These are phyloP conservation scores for Boletus subcaerulescens DNA, from an alignment of 768 basidiomycete genomes.

Conservation along the genomic window DNA sequence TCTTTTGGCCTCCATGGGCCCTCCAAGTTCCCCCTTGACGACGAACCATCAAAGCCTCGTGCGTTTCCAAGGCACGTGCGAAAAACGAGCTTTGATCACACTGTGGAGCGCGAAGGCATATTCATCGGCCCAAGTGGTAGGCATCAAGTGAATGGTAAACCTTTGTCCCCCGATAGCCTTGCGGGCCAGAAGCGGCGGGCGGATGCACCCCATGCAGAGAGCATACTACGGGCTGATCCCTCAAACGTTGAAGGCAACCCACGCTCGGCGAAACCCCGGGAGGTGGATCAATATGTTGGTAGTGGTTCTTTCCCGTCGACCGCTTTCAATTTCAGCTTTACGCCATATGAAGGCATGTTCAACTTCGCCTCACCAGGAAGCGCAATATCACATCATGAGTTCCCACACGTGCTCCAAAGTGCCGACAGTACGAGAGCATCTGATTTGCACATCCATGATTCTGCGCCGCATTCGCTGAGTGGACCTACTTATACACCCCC, in stretches of 20 bases:
- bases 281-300: slow-evolving; percentile 40
- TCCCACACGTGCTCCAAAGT: slow-evolving; percentile 33
- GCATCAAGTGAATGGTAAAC: slow-evolving; percentile 80
- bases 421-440: slow-evolving; percentile 28
- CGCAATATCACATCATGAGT: slow-evolving; percentile 36
- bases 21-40: slow-evolving; percentile 34
- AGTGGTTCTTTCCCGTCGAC: slow-evolving; percentile 61
- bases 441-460: slow-evolving; percentile 32
- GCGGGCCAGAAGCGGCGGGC: slow-evolving; percentile 77
- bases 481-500: slow-evolving; percentile 36
- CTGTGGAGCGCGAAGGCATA: slow-evolving; percentile 67
- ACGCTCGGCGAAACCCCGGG: slow-evolving; percentile 28
- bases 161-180: slow-evolving; percentile 59
- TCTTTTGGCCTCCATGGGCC: slow-evolving; percentile 65
- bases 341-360: slow-evolving; percentile 63
- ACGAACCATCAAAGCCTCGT: slow-evolving; percentile 40
- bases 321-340: slow-evolving; percentile 71
- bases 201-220: slow-evolving; percentile 77
- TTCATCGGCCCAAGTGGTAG: slow-evolving; percentile 58
- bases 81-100: slow-evolving; percentile 95
- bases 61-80: slow-evolving; percentile 82
- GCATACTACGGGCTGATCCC: slow-evolving; percentile 76
- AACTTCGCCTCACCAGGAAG: slow-evolving; percentile 40
- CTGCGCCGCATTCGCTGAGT: slow-evolving; percentile 29
- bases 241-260: slow-evolving; percentile 47